Evolutionary conservation across 768 basidiomycete genomes (phyloP).

Genomic region (Lentinus tigrinus): DNA sequence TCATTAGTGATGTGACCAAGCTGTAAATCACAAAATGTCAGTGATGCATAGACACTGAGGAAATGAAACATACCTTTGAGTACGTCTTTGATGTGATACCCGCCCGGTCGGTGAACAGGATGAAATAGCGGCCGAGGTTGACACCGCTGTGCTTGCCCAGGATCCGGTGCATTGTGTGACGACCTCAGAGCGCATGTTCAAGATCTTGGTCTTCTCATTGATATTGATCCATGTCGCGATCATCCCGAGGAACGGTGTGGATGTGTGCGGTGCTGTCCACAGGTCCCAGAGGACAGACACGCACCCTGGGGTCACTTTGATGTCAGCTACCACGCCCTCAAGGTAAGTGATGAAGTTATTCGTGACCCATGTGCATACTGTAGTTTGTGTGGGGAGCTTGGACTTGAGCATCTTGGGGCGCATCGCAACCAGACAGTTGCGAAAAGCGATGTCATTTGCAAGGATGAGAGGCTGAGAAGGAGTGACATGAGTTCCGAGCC

Average conservation of each 20-base stretch:
- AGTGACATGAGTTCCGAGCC: no score
- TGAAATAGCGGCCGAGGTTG: constrained; percentile 29
- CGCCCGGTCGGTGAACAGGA: constrained; percentile 24
- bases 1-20: constrained; percentile 12
- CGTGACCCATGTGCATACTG: background rate
- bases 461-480: background rate
- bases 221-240: constrained; percentile 25
- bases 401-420: background rate
- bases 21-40: background rate
- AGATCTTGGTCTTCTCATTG: constrained; percentile 4
- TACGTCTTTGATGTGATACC: constrained; percentile 21
- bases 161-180: constrained; percentile 23
- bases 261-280: constrained; percentile 23
- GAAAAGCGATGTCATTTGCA: background rate
- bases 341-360: background rate
- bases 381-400: background rate
- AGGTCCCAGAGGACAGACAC: constrained; percentile 18
- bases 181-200: constrained; percentile 25
- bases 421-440: constrained; percentile 3
- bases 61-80: constrained; percentile 23
- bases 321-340: background rate
- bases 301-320: constrained; percentile 2
- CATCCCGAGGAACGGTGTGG: constrained; percentile 22
- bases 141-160: constrained; percentile 25
- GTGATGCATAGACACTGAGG: no score